Evolutionary conservation across 257 asterid species (phyloP).

Genomic region (Haberlea rhodopensis): DNA sequence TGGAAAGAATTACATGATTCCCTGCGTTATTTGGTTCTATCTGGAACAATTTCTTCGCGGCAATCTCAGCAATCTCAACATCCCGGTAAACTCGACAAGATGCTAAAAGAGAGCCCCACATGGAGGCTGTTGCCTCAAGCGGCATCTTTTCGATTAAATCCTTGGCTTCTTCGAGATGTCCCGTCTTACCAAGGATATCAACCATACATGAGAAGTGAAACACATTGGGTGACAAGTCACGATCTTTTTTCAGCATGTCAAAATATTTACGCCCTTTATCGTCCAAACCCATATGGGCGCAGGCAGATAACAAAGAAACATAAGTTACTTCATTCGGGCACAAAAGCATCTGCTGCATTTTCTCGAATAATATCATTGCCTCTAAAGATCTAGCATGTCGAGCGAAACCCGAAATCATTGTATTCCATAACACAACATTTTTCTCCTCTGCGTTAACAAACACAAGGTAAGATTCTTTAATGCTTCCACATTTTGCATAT

Average conservation of each 20-base stretch:
- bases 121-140: constrained; percentile 72
- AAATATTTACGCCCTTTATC: constrained; percentile 71
- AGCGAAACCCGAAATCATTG: constrained; percentile 85
- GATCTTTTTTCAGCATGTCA: constrained; percentile 60
- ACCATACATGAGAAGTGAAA: constrained; percentile 85
- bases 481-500: constrained; percentile 82
- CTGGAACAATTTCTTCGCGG: constrained; percentile 66
- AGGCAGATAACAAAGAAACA: constrained; percentile 68
- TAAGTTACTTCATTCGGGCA: constrained; percentile 67
- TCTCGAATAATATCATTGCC: constrained; percentile 80
- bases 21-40: constrained; percentile 88
- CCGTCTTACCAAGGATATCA: constrained; percentile 75
- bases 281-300: constrained; percentile 83
- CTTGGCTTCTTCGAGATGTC: constrained; percentile 68
- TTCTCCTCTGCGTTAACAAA: constrained; percentile 55
- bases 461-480: constrained; percentile 55
- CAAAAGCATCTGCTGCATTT: constrained; percentile 66
- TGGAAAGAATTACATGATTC: constrained; percentile 77
- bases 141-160: constrained; percentile 70
- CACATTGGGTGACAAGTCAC: constrained; percentile 51
- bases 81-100: constrained; percentile 67
- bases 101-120: constrained; percentile 92
- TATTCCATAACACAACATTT: constrained; percentile 70
- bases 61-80: constrained; percentile 73
- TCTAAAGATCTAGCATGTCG: constrained; percentile 64